phyloP scores from a whole-genome alignment of 2,329 filamentous ascomycete species.

The Penicillium aurantiogriseum region DNA sequence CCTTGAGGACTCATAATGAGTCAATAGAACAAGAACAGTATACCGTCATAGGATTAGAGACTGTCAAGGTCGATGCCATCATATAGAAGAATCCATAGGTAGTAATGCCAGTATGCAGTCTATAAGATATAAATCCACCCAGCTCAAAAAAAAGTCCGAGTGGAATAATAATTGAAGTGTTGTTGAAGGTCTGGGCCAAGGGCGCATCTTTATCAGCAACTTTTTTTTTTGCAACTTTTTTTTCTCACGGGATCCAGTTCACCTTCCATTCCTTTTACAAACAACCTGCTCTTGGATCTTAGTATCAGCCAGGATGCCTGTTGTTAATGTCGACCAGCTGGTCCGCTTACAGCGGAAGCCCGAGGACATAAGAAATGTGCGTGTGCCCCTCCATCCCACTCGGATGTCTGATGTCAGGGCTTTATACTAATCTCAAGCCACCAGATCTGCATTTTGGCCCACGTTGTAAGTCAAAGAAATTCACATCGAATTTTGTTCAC shows the following conservation, averaged over 20 bases:
- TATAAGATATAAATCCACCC: not conserved
- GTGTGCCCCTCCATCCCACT: slow-evolving; percentile 41
- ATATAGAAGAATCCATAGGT: not conserved
- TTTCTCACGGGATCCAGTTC: slow-evolving; percentile 15
- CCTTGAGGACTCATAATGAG: slow-evolving; percentile 19
- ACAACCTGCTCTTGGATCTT: slow-evolving; percentile 11
- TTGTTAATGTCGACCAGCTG: slow-evolving; percentile 86
- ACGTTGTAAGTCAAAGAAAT: slow-evolving; percentile 63
- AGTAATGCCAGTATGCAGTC: not conserved
- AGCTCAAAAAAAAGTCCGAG: not conserved
- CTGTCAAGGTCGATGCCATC: not conserved
- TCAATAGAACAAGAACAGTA: slow-evolving; percentile 13
- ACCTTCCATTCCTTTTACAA: slow-evolving; percentile 13
- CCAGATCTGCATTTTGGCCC: slow-evolving; percentile 90
- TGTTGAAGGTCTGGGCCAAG: slow-evolving; percentile 4
- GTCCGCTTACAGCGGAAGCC: slow-evolving; percentile 84
- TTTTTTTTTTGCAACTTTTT: slow-evolving; percentile 26
- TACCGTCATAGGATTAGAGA: slow-evolving; percentile 4
- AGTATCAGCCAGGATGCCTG: slow-evolving; percentile 66
- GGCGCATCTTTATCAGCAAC: slow-evolving; percentile 21
- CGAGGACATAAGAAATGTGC: slow-evolving; percentile 87
- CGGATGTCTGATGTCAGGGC: slow-evolving; percentile 20
- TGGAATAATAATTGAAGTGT: not conserved
- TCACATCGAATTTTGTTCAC: not conserved
- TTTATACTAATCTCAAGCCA: slow-evolving; percentile 44